Conservation (phyloP, 768 basidiomycete genomes). For the Pluteus cervinus region DNA sequence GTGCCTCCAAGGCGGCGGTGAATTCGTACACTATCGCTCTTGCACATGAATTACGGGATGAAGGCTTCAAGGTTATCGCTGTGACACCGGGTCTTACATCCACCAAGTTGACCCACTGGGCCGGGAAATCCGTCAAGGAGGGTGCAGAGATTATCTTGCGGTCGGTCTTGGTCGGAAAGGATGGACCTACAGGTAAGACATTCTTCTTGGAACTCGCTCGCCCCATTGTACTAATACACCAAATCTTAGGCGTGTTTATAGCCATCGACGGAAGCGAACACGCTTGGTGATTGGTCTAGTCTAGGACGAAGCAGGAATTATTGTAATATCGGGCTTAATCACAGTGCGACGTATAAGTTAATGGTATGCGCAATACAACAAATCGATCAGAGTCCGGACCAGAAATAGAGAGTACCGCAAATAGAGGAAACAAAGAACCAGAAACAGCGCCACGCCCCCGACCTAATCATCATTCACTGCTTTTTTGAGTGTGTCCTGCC, state of each 20-base stretch:
- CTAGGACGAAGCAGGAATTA: too few species aligned
- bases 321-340: too few species aligned
- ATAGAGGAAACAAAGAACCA: conserved; percentile 1
- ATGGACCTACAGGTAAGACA: conserved; percentile 33
- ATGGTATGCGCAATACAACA: too few species aligned
- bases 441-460: conserved; percentile 8
- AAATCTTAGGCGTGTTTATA: too few species aligned
- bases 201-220: too few species aligned
- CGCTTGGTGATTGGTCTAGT: too few species aligned
- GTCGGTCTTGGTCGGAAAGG: conserved; percentile 33
- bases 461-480: conserved; percentile 46
- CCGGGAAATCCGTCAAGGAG: conserved; percentile 28
- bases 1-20: conserved; percentile 66
- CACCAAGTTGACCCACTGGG: conserved; percentile 34
- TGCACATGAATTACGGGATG: conserved; percentile 54
- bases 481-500: conserved; percentile 76
- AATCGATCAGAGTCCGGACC: too few species aligned
- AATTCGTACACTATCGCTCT: conserved; percentile 55
- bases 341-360: too few species aligned
- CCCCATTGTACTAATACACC: too few species aligned
- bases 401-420: conserved; percentile 4
- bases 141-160: conserved; percentile 31
- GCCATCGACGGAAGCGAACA: too few species aligned
- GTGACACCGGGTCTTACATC: conserved; percentile 56
- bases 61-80: conserved; percentile 53